phyloP scores from a whole-genome alignment of 2,329 filamentous ascomycete species.

The Elsinoe fawcettii region DNA sequence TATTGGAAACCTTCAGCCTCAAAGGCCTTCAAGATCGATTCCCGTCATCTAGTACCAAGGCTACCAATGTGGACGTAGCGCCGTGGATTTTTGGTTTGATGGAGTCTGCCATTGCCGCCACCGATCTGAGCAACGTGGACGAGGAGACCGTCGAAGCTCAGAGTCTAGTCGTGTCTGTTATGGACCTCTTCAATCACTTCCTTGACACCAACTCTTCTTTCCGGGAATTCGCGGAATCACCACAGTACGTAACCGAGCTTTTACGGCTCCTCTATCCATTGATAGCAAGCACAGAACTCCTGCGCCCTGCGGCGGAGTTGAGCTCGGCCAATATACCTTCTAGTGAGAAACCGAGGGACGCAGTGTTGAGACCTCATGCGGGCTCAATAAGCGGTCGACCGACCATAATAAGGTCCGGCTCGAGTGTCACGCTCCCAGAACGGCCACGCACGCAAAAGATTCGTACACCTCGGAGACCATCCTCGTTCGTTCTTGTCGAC shows the following conservation, averaged over 20 bases:
- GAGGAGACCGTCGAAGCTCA: slow-evolving; percentile 40
- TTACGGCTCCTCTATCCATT: slow-evolving; percentile 77
- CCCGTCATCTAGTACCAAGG: slow-evolving; percentile 38
- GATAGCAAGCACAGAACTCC: slow-evolving; percentile 75
- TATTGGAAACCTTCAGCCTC: slow-evolving; percentile 65
- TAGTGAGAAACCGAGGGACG: slow-evolving; percentile 41
- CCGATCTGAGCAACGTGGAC: slow-evolving; percentile 53
- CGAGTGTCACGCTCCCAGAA: slow-evolving; percentile 30
- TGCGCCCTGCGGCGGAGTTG: slow-evolving; percentile 79
- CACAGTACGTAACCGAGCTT: slow-evolving; percentile 73
- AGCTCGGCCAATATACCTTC: slow-evolving; percentile 43
- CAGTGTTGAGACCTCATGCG: slow-evolving; percentile 69
- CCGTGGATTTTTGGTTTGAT: slow-evolving; percentile 79
- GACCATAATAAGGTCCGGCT: slow-evolving; percentile 65
- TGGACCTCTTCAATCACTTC: slow-evolving; percentile 70
- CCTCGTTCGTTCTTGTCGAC: slow-evolving; percentile 84
- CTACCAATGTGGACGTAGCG: slow-evolving; percentile 70
- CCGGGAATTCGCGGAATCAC: slow-evolving; percentile 70
- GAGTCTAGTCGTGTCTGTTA: slow-evolving; percentile 63
- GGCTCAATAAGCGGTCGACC: slow-evolving; percentile 46
- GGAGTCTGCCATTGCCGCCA: slow-evolving; percentile 58
- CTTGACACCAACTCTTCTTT: slow-evolving; percentile 71
- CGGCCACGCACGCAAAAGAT: slow-evolving; percentile 35
- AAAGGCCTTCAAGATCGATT: slow-evolving; percentile 69
- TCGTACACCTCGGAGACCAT: slow-evolving; percentile 65